Percentiles rank a stretch among this genome's conserved stretches.
phyloP scores from a whole-genome alignment of 805 yeast species.

The Saccharomyces kudriavzevii region DNA sequence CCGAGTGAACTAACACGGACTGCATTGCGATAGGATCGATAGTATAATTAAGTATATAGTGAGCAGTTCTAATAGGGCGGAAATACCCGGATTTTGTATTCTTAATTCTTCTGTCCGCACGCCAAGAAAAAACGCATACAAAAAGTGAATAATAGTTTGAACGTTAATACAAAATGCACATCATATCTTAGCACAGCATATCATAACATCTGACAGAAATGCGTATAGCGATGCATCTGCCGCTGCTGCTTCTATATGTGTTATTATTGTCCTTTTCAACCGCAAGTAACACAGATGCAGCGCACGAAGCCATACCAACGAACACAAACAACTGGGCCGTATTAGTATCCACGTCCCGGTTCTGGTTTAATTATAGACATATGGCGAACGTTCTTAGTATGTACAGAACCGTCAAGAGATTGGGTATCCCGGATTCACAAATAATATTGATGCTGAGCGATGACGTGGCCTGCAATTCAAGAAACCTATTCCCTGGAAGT shows the following conservation, averaged over 20 bases:
- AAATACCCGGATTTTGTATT: background rate
- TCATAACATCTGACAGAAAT: background rate
- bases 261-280: background rate
- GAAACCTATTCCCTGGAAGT: slow-evolving; percentile 93
- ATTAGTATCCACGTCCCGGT: slow-evolving; percentile 86
- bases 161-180: background rate
- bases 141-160: background rate
- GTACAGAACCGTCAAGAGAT: slow-evolving; percentile 89
- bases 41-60: background rate
- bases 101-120: background rate
- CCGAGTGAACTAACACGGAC: slow-evolving; percentile 1
- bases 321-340: slow-evolving; percentile 77
- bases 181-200: background rate
- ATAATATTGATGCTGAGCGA: slow-evolving; percentile 93
- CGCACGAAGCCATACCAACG: slow-evolving; percentile 4
- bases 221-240: background rate
- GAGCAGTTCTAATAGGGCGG: background rate
- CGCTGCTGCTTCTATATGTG: background rate
- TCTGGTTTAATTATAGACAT: slow-evolving; percentile 98
- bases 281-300: background rate
- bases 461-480: slow-evolving; percentile 93
- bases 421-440: slow-evolving; percentile 97
- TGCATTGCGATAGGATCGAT: background rate
- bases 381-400: slow-evolving; percentile 93
- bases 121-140: background rate